A percentile compares a stretch with the other conserved stretches of the same genome.
Conservation (phyloP, 768 basidiomycete species). For the Mycena leptocephala region DNA sequence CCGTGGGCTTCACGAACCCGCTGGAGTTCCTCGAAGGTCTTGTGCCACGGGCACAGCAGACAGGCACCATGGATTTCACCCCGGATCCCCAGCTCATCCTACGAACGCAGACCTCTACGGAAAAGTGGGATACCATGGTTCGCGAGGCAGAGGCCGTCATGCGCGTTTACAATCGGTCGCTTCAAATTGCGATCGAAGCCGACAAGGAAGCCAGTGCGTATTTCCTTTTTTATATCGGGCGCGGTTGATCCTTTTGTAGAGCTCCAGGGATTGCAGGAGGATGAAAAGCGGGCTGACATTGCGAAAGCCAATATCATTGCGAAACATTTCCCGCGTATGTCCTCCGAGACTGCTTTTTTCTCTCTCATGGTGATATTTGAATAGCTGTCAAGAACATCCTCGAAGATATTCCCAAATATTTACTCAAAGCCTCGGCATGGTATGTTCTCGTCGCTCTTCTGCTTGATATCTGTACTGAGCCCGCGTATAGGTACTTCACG, state of each 20-base stretch:
- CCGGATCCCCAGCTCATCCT: constrained; percentile 24
- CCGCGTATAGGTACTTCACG: constrained; percentile 31
- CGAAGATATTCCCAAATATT: not conserved
- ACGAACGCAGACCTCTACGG: not conserved
- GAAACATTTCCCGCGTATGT: constrained; percentile 33
- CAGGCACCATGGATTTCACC: not conserved
- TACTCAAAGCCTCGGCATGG: constrained; percentile 37
- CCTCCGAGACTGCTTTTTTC: not conserved
- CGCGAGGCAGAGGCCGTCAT: constrained; percentile 20
- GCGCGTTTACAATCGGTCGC: constrained; percentile 13
- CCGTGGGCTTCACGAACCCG: constrained; percentile 17
- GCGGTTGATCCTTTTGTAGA: constrained; percentile 6
- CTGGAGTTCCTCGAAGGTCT: not conserved
- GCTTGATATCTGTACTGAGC: not conserved
- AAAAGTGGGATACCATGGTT: not conserved
- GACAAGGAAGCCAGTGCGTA: constrained; percentile 35
- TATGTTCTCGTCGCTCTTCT: not conserved
- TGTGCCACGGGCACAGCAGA: not conserved
- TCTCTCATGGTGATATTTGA: not conserved
- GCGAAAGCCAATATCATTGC: constrained; percentile 16
- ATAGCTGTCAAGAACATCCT: constrained; percentile 21
- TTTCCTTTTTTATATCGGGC: not conserved
- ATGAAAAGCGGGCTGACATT: constrained; percentile 20
- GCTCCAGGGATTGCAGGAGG: constrained; percentile 19
- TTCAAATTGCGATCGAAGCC: constrained; percentile 24